Evolutionary conservation across 1,139 yeast species (phyloP), one percentile per base, ranked within the genome.

Genomic region (Pichia sp.): DNA sequence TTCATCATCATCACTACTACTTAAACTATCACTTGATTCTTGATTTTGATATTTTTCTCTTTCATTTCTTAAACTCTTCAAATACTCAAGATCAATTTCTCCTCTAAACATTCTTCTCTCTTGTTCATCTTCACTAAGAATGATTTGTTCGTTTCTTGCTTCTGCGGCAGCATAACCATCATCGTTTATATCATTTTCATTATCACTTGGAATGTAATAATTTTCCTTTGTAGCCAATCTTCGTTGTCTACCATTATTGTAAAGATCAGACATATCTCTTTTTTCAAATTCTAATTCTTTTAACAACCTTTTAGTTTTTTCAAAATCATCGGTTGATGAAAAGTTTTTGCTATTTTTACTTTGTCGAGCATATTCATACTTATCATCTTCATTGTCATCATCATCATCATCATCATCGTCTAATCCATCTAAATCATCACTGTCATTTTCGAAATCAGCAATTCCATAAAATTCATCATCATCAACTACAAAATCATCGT

Each of bases 91-190:
- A 31, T 42, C 41, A 18, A 50, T 30, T 10, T 45, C 43, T 15
- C 52, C 52, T 29, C 41, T 37, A 7, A 50, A 33, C 29, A 47
- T 40, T 30, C 49, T 31, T 15, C 37, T 38, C 15, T 43, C 48
- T 19, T 47, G 42, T 40, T 49, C 50, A 31, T 44, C 52, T 30
- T 47, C 51, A 40, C 51, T 49, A 19, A 52, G 42, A 31, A 46
- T 50, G 3, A 50, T 30, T 15, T 46, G 38, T 27, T 42, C 47
- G 33, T 46, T 46, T 37, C 48, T 43, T 1, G 48, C 46, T 33
- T 37, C 48, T 11, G 48, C 48, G 1, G 38, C 43, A 7, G 45
- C 50, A 33, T 48, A 48, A 6, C 47, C 49, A 32, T 42, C 36
- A 13, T 38, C 25, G 15, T 23, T 20, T 7, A 33, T 29, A 2